Percentiles rank a stretch among this genome's conserved stretches.
Conservation (phyloP, 768 basidiomycete species). For the Wakefieldia striispora region DNA sequence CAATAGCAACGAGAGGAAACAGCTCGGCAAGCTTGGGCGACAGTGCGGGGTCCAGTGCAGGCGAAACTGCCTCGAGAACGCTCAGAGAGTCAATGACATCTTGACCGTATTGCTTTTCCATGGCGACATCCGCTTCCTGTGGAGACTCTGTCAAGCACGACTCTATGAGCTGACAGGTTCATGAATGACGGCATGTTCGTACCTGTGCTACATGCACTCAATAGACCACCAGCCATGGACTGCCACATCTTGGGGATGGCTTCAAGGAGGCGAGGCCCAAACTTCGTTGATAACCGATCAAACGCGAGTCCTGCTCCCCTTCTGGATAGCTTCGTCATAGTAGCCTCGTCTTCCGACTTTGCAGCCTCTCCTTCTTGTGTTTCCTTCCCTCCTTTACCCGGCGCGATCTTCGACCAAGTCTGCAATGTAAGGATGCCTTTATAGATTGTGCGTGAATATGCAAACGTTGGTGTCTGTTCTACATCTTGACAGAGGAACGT, state of each 20-base stretch:
- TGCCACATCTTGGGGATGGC: constrained; percentile 95
- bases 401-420: constrained; percentile 38
- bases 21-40: constrained; percentile 67
- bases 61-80: constrained; percentile 78
- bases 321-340: constrained; percentile 68
- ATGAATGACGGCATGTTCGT: constrained; percentile 18
- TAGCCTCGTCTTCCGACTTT: constrained; percentile 51
- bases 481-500: constrained; percentile 94
- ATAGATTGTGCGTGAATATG: constrained; percentile 53
- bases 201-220: constrained; percentile 69
- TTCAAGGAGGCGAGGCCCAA: constrained; percentile 69
- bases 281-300: constrained; percentile 68
- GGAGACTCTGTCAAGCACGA: constrained; percentile 43
- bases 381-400: constrained; percentile 36
- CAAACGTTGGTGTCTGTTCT: constrained; percentile 87
- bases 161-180: not conserved
- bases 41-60: constrained; percentile 68
- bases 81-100: constrained; percentile 92
- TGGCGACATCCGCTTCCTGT: constrained; percentile 56
- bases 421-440: constrained; percentile 81
- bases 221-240: constrained; percentile 78
- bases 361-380: constrained; percentile 39
- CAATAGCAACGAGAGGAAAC: constrained; percentile 73
- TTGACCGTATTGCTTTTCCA: constrained; percentile 77
- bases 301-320: constrained; percentile 88